Evolutionary conservation across 1,284 basidiomycete genomes (phyloP), one percentile per base, ranked within the genome.

Genomic region (Pisolithus thermaeus): DNA sequence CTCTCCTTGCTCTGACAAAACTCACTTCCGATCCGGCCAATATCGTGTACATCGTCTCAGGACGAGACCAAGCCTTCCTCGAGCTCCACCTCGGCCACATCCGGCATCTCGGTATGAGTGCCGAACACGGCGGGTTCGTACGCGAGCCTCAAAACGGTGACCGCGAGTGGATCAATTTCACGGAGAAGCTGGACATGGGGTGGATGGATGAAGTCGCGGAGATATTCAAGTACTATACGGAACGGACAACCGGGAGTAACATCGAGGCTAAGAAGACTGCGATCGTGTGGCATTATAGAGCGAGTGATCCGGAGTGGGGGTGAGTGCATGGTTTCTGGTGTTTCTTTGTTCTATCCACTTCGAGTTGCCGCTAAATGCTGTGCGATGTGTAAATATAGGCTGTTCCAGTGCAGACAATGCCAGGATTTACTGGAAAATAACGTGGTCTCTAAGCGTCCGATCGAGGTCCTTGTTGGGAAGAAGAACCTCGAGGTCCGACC

Each of bases 401-500:
- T 82, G 59, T 95, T 95, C 84, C 92, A 95, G 70, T 93, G 90
- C 70, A 85, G 93, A 64, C 96, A 99, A 71, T 97, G 93, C 67
- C 92, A 98, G 65, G 95, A 97, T 65, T 75, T 98, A 56, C 75
- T 99, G 50, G 95, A 98, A 78, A 95, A 93, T 69, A 93, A 90
- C 65, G 68, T 95, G 42, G 90, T 85, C 22, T 84, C 90, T 55
- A 90, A 93, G 68, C 77, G 92, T 49, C 91, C 92, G 3, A 94
- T 95, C 53, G 92, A 95, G 69, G 91, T 95, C 5, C 81, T 95
- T 47, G 87, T 94, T 36, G 96, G 96, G 35, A 98, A 98, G 78
- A 98, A 97, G 84, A 98, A 97, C 70, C 78, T 99, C 49, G 96
- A 99, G 73, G 95, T 97, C 23, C 84, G 96, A 52, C 96, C 95